Percentiles rank a stretch among this genome's conserved stretches.
phyloP scores from a whole-genome alignment of 2,329 filamentous ascomycete genomes.

The Alternaria hordeiaustralica region DNA sequence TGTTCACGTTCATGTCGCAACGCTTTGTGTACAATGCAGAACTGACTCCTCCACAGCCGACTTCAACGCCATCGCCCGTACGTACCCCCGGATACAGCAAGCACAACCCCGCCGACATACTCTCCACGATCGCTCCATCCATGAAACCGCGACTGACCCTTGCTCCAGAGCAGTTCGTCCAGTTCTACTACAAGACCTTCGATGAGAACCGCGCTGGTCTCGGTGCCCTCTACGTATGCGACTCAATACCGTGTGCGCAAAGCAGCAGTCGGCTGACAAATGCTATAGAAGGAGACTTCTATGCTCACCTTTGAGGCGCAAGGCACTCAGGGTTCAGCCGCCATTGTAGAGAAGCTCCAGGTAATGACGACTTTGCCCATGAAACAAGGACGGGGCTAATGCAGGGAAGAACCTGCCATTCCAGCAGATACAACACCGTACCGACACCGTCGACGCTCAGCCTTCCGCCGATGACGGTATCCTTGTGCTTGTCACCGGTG shows the following conservation, averaged over 20 bases:
- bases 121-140: not conserved
- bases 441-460: constrained; percentile 82
- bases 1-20: not conserved
- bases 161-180: constrained; percentile 78
- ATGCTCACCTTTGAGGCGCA: constrained; percentile 92
- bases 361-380: constrained; percentile 59
- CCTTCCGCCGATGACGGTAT: constrained; percentile 73
- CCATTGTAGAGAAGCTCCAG: constrained; percentile 80
- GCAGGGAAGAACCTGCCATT: constrained; percentile 74
- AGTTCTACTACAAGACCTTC: constrained; percentile 91
- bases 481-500: constrained; percentile 86
- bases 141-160: constrained; percentile 21
- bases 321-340: constrained; percentile 66
- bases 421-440: constrained; percentile 78
- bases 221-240: constrained; percentile 78
- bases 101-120: not conserved
- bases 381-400: constrained; percentile 21
- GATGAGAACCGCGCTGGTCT: constrained; percentile 73
- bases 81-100: constrained; percentile 1
- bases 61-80: constrained; percentile 21
- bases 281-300: constrained; percentile 68
- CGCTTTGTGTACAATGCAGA: fast-evolving
- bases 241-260: constrained; percentile 5
- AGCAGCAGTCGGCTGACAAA: constrained; percentile 8
- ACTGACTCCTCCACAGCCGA: constrained; percentile 15